Base-by-base conservation (phyloP, 1,139 yeast genomes). In the Ogataea hybrid region DNA sequence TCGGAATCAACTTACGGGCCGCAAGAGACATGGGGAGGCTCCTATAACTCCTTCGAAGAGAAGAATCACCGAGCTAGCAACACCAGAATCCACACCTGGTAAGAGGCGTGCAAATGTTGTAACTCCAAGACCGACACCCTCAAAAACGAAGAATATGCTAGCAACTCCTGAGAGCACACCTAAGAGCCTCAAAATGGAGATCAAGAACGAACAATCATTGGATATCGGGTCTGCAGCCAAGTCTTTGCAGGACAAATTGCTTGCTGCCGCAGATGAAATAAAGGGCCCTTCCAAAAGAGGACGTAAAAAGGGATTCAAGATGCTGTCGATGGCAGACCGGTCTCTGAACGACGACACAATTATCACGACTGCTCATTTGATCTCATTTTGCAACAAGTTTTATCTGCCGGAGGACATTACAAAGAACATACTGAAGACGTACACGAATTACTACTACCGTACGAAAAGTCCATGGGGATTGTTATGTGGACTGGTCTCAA, bases 381-480 rank as follows among this genome's bases (percentile, higher is more conserved):
- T 82, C 2, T 64, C 78, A 2, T 69, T 81, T 36, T 81, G 87
- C 53, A 81, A 81, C 54, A 70, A 73, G 45, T 82, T 83, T 56
- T 77, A 76, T 56, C 67, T 83, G 23, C 86, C 87, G 1, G 66
- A 71, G 11, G 67, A 70, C 1, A 64, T 75, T 5, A 76, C 87
- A 0, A 67, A 69, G 23, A 62, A 67, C 31, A 67, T 84, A 46
- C 50, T 81, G 10, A 71, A 70, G 28, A 73, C 81, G 0, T 82
- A 74, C 50, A 63, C 70, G 28, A 62, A 67, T 2, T 78, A 78
- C 50, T 69, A 73, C 32, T 71, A 73, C 37, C 76, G 77, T 50
- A 73, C 81, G 39, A 74, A 75, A 37, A 78, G 75, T 43, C 83
- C 81, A 33, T 83, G 89, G 87, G 77, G 80, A 12, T 59, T 83